These are phyloP conservation scores for Geosmithia flava DNA, from an alignment of 2,329 filamentous ascomycete genomes.

Conservation along the genomic window DNA sequence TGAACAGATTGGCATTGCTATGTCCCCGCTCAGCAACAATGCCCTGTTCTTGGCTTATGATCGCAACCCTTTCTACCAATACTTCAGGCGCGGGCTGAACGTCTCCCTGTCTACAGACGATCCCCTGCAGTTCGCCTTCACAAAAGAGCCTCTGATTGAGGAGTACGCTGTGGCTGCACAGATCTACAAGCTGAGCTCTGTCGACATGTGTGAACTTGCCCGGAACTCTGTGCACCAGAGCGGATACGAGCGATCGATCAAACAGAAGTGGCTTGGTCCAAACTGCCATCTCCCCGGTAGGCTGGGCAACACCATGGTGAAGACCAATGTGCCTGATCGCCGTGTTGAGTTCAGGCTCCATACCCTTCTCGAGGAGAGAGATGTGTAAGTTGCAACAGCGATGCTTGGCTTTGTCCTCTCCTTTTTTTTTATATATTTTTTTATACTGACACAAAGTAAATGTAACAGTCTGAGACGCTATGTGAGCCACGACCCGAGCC, in stretches of 20 bases:
- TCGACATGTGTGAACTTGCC: conserved; percentile 97
- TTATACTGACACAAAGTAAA: not conserved
- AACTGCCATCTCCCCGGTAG: conserved; percentile 69
- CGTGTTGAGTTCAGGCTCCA: conserved; percentile 82
- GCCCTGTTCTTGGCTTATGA: conserved; percentile 94
- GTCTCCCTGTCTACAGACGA: conserved; percentile 95
- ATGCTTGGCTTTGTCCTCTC: too few relatives aligned
- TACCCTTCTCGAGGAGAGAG: conserved; percentile 70
- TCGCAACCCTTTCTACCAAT: conserved; percentile 88
- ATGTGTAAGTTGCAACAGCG: conserved; percentile 50
- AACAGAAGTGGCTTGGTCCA: conserved; percentile 80
- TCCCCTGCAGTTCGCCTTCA: conserved; percentile 94
- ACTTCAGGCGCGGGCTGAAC: conserved; percentile 90
- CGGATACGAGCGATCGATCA: conserved; percentile 80
- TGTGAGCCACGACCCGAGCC: conserved; percentile 17
- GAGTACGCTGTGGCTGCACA: conserved; percentile 97
- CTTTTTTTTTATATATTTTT: not conserved
- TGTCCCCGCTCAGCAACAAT: conserved; percentile 99
- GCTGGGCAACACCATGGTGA: conserved; percentile 80
- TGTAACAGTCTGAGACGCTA: conserved; percentile 28
- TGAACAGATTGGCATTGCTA: conserved; percentile 95
- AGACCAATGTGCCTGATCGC: conserved; percentile 92
- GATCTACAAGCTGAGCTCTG: conserved; percentile 93
- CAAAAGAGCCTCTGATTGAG: conserved; percentile 94
- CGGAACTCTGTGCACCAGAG: conserved; percentile 94